Base-by-base conservation (phyloP, 2,329 filamentous ascomycete species). In the Arthroderma sp. region DNA sequence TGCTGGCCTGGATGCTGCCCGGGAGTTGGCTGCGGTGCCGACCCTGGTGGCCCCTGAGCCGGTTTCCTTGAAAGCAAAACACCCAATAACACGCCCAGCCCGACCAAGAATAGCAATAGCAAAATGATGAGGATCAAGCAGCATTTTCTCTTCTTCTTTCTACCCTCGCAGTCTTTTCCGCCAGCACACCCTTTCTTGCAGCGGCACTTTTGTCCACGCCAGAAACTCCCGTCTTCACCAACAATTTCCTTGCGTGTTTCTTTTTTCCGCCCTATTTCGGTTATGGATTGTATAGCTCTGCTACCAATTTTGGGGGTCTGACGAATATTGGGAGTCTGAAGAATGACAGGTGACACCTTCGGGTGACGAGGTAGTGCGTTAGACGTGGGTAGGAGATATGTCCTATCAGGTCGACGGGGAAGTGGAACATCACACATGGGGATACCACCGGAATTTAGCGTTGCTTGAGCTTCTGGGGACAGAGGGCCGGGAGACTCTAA, bases 201-300 rank as follows among this genome's bases (percentile, higher is more conserved):
- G 37, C 88, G 74, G 60, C 81, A 86, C 8, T 79, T 81, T 52
- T 84, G 78, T 1, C 84, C 84, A 64, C 81, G 79, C 83, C 84
- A 87, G 43, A 81, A 75, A 2, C 81, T 79, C 1, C 83, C 83
- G 0, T 78, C 81, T 53, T 75, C 77, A 1, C 80, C 82, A 17
- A 79, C 64, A 1, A 75, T 76, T 41, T 88, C 85, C 68, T 88
- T 84, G 59, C 84, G 85, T 66, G 88, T 84, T 79, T 77, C 19
- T 76, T 79, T 60, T 75, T 77, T 58, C 77, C 78, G 65, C 74
- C 75, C 44, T 74, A 76, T 67, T 79, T 84, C 58, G 69, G 71
- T 62, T 70, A 77, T 63, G n/a, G 65, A 69, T 51, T 2, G 47
- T 60, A 25, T 58, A 44, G 2, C 56, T 55, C 15, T 58, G 59